These are phyloP conservation scores for Stachybotrys elegans DNA, from an alignment of 2,329 filamentous ascomycete genomes.

Conservation along the genomic window DNA sequence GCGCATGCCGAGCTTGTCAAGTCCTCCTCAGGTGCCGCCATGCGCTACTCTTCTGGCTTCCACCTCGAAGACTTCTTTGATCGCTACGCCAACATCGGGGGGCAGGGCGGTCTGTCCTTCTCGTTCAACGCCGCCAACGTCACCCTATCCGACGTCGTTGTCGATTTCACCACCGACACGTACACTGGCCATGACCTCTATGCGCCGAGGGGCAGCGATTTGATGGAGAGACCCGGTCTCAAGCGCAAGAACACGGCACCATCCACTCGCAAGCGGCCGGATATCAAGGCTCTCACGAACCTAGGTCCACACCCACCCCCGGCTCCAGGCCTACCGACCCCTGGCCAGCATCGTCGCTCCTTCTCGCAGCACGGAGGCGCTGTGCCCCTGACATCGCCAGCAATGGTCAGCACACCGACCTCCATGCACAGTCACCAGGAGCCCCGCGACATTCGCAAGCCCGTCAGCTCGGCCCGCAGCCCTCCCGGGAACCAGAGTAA, in stretches of 20 bases:
- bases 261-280: slow-evolving; percentile 31
- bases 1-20: slow-evolving; percentile 80
- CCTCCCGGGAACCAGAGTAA: slow-evolving; percentile 26
- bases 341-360: slow-evolving; percentile 30
- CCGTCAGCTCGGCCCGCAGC: slow-evolving; percentile 19
- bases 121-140: slow-evolving; percentile 71
- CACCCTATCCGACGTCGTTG: slow-evolving; percentile 60
- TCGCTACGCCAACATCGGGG: slow-evolving; percentile 59
- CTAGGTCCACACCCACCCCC: slow-evolving; percentile 15
- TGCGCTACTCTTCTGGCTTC: slow-evolving; percentile 73
- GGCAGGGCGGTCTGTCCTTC: slow-evolving; percentile 53
- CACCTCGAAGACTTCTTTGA: slow-evolving; percentile 87
- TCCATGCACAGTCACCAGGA: slow-evolving; percentile 31
- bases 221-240: slow-evolving; percentile 31
- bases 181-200: slow-evolving; percentile 46
- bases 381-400: slow-evolving; percentile 32
- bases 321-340: slow-evolving; percentile 20
- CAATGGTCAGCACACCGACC: slow-evolving; percentile 32
- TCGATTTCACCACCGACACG: slow-evolving; percentile 56
- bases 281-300: slow-evolving; percentile 27
- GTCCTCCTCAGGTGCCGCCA: slow-evolving; percentile 56
- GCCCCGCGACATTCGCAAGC: slow-evolving; percentile 20
- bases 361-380: slow-evolving; percentile 27
- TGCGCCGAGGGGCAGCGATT: slow-evolving; percentile 29
- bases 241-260: slow-evolving; percentile 45